Conservation (phyloP, 1,139 yeast species). For the Yamadazyma siamensis region DNA sequence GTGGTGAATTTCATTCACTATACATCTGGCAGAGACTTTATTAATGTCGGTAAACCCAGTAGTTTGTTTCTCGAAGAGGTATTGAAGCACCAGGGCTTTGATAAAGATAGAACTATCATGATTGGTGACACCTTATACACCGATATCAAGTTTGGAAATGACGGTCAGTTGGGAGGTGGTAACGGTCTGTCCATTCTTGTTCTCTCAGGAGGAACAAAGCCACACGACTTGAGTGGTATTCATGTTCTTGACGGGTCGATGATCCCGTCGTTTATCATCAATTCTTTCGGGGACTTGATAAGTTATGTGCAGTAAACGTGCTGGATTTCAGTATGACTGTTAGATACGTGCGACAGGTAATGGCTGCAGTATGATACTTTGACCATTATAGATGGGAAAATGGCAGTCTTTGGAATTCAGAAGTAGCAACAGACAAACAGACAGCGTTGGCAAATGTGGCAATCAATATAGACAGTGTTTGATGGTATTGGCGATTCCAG, state of each 20-base stretch:
- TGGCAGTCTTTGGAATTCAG: no score
- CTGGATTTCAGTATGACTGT: no score
- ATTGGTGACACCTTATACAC: slow-evolving; percentile 45
- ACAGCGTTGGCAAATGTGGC: no score
- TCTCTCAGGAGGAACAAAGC: slow-evolving; percentile 35
- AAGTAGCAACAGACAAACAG: no score
- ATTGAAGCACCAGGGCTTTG: slow-evolving; percentile 24
- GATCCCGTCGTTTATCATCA: slow-evolving; percentile 28
- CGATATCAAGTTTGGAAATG: slow-evolving; percentile 43
- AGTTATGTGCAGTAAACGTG: neutral
- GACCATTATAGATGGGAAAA: no score
- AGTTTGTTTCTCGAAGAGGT: slow-evolving; percentile 28
- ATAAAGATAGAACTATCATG: slow-evolving; percentile 30
- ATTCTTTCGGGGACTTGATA: slow-evolving; percentile 23
- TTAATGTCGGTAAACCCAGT: slow-evolving; percentile 42
- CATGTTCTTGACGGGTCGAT: slow-evolving; percentile 17
- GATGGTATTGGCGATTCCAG: no score
- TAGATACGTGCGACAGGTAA: no score
- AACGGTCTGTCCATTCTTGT: slow-evolving; percentile 35
- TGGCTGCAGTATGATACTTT: no score
- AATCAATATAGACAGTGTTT: no score
- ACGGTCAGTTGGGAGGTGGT: slow-evolving; percentile 30
- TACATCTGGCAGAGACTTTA: slow-evolving; percentile 30
- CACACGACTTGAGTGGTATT: slow-evolving; percentile 20
- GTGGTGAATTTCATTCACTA: slow-evolving; percentile 38